A percentile compares a stretch with the other conserved stretches of the same genome.
Conservation (phyloP, 306 rosid species). For the Cajanus cajan region DNA sequence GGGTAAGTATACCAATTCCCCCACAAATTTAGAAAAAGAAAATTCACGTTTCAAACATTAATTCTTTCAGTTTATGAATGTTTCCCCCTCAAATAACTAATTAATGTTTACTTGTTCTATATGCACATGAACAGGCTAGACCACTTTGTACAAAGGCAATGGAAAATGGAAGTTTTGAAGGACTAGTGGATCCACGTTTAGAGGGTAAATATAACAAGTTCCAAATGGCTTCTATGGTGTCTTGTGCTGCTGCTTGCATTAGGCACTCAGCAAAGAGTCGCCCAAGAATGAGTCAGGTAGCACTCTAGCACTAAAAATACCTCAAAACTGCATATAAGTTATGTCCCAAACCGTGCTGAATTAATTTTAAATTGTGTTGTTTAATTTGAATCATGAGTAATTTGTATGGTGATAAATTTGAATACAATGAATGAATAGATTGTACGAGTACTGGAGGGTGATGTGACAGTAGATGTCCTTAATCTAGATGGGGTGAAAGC, state of each 20-base stretch:
- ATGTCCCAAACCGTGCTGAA: too few species aligned
- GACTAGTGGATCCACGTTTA: conserved; percentile 61
- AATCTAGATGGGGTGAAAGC: conserved; percentile 54
- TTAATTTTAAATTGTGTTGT: too few species aligned
- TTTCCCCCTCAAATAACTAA: not conserved
- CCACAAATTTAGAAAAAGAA: not conserved
- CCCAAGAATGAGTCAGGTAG: conserved; percentile 90
- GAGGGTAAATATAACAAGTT: conserved; percentile 46
- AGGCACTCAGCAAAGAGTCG: conserved; percentile 72
- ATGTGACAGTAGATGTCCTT: conserved; percentile 64
- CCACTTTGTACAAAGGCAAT: conserved; percentile 57
- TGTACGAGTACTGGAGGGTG: conserved; percentile 80
- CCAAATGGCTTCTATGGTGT: conserved; percentile 72
- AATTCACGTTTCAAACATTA: too few species aligned
- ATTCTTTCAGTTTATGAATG: not conserved
- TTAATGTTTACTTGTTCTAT: not conserved
- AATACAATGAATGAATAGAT: conserved; percentile 37
- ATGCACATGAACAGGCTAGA: conserved; percentile 58
- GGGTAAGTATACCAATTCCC: conserved; percentile 48
- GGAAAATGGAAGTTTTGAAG: conserved; percentile 43
- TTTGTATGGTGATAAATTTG: too few species aligned
- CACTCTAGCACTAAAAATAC: too few species aligned
- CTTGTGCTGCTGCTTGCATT: conserved; percentile 65
- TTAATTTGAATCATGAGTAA: too few species aligned
- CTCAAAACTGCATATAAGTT: too few species aligned